These are phyloP conservation scores for Colletotrichum costaricense DNA, from an alignment of 2,329 filamentous ascomycete genomes.

Conservation along the genomic window DNA sequence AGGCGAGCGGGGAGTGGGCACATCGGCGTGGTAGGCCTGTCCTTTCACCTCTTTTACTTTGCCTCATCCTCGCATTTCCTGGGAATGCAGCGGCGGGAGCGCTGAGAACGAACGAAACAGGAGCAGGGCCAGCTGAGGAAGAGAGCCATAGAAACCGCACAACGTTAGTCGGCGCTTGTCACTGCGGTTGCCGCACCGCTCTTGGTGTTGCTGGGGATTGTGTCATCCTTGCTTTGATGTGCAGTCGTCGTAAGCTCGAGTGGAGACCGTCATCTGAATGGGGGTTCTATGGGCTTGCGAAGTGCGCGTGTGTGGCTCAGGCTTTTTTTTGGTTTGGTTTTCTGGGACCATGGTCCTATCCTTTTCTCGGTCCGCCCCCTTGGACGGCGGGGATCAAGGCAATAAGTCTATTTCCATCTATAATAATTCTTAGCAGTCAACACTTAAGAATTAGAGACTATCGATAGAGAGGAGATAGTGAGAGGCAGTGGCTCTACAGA, in stretches of 20 bases:
- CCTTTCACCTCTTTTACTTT: background rate
- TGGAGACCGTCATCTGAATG: conserved; percentile 32
- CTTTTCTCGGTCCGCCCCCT: background rate
- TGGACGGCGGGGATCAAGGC: background rate
- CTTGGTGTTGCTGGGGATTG: conserved; percentile 1
- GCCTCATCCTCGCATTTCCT: background rate
- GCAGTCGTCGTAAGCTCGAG: conserved; percentile 35
- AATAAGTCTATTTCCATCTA: background rate
- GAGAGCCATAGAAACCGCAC: background rate
- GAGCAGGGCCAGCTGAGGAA: background rate
- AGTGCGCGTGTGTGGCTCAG: conserved; percentile 18
- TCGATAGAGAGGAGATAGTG: too few relatives aligned
- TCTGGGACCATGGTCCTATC: background rate
- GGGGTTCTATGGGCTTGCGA: conserved; percentile 1
- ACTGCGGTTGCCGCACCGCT: background rate
- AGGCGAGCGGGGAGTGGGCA: background rate
- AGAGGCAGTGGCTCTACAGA: background rate
- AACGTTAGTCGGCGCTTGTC: background rate
- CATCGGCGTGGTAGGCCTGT: background rate
- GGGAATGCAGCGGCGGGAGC: background rate
- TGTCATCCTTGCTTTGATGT: conserved; percentile 35
- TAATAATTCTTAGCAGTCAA: background rate
- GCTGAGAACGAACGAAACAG: background rate
- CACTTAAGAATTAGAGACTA: too few relatives aligned
- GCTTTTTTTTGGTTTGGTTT: background rate